phyloP scores from a whole-genome alignment of 2,329 filamentous ascomycete species.

The Clarireedia monteithiana region DNA sequence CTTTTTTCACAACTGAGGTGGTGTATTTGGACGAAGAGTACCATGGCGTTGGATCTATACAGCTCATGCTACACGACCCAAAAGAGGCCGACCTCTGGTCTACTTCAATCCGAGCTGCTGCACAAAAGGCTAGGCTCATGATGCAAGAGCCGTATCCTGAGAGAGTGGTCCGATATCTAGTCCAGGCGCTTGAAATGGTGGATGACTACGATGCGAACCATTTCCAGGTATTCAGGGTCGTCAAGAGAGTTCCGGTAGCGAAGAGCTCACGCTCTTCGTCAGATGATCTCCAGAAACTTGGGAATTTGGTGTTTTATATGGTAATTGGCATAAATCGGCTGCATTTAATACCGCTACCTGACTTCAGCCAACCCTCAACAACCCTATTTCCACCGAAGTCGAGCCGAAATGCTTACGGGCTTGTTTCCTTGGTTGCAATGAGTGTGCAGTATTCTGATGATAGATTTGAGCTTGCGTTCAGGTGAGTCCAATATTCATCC shows the following conservation, averaged over 20 bases:
- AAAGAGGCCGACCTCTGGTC: slow-evolving; percentile 61
- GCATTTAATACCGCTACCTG: slow-evolving; percentile 59
- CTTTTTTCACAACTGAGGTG: slow-evolving; percentile 59
- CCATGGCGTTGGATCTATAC: slow-evolving; percentile 52
- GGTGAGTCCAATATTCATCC: slow-evolving; percentile 17
- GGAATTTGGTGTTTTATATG: slow-evolving; percentile 58
- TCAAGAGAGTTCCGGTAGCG: slow-evolving; percentile 47
- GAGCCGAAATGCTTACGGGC: slow-evolving; percentile 45
- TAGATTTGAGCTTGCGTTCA: slow-evolving; percentile 57
- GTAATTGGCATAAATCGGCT: slow-evolving; percentile 63
- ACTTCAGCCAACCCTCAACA: slow-evolving; percentile 42
- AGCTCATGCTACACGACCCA: slow-evolving; percentile 55
- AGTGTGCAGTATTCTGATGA: slow-evolving; percentile 56
- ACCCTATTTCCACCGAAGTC: slow-evolving; percentile 35
- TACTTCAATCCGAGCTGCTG: slow-evolving; percentile 50
- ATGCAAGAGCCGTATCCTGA: slow-evolving; percentile 46
- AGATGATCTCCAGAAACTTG: slow-evolving; percentile 58
- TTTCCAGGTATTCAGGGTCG: slow-evolving; percentile 62
- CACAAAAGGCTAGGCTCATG: slow-evolving; percentile 44
- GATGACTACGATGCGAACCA: slow-evolving; percentile 60
- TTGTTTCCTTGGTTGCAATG: slow-evolving; percentile 53
- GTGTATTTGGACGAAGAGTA: slow-evolving; percentile 60
- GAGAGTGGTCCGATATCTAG: slow-evolving; percentile 54
- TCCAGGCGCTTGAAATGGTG: slow-evolving; percentile 54
- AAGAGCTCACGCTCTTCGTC: slow-evolving; percentile 51